Evolutionary conservation across 306 rosid genomes (phyloP).

Genomic region (Glycyrrhiza uralensis): DNA sequence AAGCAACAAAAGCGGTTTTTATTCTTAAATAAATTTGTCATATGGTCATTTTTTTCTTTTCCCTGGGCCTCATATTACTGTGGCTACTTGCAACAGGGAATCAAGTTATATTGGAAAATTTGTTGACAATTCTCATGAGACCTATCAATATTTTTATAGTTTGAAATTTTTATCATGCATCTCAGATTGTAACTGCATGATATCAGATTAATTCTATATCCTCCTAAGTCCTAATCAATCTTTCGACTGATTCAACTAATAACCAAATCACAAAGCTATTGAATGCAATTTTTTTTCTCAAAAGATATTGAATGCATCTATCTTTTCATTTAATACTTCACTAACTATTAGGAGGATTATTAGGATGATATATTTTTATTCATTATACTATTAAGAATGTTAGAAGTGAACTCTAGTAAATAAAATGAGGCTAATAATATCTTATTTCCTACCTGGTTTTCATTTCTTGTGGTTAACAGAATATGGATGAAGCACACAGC

Average conservation of each 20-base stretch:
- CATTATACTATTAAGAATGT: constrained; percentile 4
- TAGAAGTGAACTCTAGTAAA: constrained; percentile 2
- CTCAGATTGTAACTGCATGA: background rate
- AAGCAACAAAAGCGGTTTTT: background rate
- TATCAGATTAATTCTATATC: background rate
- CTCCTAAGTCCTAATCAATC: background rate
- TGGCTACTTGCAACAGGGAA: background rate
- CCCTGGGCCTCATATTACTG: background rate
- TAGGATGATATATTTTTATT: background rate
- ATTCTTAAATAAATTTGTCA: background rate
- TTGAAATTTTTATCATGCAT: background rate
- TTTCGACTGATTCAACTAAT: background rate
- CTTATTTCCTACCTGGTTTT: constrained; percentile 27
- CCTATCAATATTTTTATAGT: background rate
- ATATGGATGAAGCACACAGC: constrained; percentile 95
- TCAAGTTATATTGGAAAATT: background rate
- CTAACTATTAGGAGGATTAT: background rate
- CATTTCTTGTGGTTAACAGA: constrained; percentile 43
- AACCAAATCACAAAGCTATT: background rate
- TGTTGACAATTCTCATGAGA: background rate
- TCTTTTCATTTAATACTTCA: background rate
- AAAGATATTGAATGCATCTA: background rate
- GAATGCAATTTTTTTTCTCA: background rate
- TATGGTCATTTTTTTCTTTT: background rate
- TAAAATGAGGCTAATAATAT: background rate